These are phyloP conservation scores for Pelargonium citronellum DNA, from an alignment of 441 rosid genomes.

Conservation along the genomic window DNA sequence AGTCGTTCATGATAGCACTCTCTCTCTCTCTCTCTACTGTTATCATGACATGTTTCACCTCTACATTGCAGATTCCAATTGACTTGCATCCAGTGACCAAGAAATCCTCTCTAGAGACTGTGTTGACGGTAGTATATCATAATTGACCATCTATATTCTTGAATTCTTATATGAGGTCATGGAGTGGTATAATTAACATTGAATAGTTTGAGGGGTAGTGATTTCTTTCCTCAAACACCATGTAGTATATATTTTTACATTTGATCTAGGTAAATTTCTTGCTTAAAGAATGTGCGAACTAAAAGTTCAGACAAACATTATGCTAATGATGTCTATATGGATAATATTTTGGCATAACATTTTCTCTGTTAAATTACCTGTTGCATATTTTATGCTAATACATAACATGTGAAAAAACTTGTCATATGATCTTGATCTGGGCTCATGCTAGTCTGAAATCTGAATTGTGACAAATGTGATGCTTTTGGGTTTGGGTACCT, in stretches of 20 bases:
- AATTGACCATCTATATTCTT: slow-evolving; percentile 15
- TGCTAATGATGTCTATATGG: not conserved
- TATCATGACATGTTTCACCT: slow-evolving; percentile 15
- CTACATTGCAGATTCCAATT: slow-evolving; percentile 68
- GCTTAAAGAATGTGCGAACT: not conserved
- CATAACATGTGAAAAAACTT: not conserved
- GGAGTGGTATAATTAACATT: slow-evolving; percentile 7
- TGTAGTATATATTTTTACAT: not conserved
- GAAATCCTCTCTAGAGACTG: slow-evolving; percentile 94
- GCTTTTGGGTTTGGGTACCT: not conserved
- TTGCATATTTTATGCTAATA: not conserved
- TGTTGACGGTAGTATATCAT: slow-evolving; percentile 65
- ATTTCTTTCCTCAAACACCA: not conserved
- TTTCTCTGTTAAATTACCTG: not conserved
- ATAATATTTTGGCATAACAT: not conserved
- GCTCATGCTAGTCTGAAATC: not conserved
- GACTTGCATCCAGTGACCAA: slow-evolving; percentile 89
- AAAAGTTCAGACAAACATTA: not conserved
- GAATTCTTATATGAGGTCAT: slow-evolving; percentile 12
- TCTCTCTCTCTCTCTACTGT: slow-evolving; percentile 4
- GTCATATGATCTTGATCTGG: not conserved
- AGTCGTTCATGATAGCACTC: not conserved
- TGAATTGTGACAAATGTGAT: not conserved
- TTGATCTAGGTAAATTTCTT: not conserved
- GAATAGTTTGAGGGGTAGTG: not conserved